Percentiles rank a stretch among this genome's conserved stretches.
Conservation (phyloP, 2,329 filamentous ascomycete species). For the Nigrograna mackinnonii region DNA sequence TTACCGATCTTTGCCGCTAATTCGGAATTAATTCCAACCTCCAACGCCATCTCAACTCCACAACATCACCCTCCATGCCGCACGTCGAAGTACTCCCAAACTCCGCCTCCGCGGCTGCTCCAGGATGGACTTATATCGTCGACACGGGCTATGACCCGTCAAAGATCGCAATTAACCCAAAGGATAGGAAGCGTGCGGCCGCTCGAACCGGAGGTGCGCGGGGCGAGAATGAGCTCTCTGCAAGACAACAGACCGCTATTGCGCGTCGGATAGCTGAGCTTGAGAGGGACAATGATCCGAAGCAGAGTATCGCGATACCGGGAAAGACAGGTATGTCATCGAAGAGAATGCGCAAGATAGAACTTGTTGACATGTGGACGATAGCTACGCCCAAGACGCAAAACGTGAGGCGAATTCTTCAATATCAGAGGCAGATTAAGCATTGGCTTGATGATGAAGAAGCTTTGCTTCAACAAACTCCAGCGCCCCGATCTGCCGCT, state of each 20-base stretch:
- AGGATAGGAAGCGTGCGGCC: conserved; percentile 69
- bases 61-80: conserved; percentile 51
- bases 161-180: conserved; percentile 55
- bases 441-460: conserved; percentile 83
- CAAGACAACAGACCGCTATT: conserved; percentile 81
- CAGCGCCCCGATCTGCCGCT: conserved; percentile 17
- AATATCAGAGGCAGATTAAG: conserved; percentile 80
- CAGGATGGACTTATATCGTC: conserved; percentile 91
- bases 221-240: conserved; percentile 66
- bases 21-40: background rate
- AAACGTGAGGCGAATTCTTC: conserved; percentile 72
- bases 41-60: conserved; percentile 1
- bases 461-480: conserved; percentile 52
- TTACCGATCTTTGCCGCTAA: too few species aligned
- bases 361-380: too few species aligned
- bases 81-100: conserved; percentile 81
- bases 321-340: conserved; percentile 27
- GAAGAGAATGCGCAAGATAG: too few species aligned
- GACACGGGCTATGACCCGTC: conserved; percentile 67
- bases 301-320: conserved; percentile 47
- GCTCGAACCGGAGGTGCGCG: conserved; percentile 30
- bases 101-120: conserved; percentile 69
- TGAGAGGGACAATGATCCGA: conserved; percentile 70
- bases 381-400: conserved; percentile 55
- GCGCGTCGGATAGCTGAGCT: conserved; percentile 81